These are phyloP conservation scores for Entomortierella parvispora DNA, from an alignment of 192 early-diverging fungal genomes.

Conservation along the genomic window DNA sequence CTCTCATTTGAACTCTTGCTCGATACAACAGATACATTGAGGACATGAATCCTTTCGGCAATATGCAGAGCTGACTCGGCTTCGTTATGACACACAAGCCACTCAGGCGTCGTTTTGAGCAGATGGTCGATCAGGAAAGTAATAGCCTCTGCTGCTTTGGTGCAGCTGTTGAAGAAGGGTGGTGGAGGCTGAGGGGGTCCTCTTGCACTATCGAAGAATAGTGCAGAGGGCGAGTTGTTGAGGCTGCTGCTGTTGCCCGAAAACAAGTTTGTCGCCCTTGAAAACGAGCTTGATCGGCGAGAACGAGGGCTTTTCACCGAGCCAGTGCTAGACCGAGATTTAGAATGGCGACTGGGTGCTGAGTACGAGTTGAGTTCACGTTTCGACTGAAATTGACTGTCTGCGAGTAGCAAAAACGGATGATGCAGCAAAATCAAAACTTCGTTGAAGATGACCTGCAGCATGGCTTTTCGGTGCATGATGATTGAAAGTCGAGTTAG, in stretches of 20 bases:
- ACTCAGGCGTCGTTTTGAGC: conserved; percentile 37
- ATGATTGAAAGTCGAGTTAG: not conserved
- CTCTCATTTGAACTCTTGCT: not conserved
- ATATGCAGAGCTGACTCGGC: conserved; percentile 41
- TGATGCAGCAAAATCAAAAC: conserved; percentile 47
- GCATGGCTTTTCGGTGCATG: conserved; percentile 23
- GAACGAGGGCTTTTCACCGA: conserved; percentile 24
- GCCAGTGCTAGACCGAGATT: conserved; percentile 19
- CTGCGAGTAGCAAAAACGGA: conserved; percentile 37
- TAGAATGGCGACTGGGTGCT: not conserved
- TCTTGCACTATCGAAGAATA: not conserved
- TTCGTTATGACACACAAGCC: conserved; percentile 45
- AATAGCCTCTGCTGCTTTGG: conserved; percentile 47
- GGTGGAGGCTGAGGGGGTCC: conserved; percentile 2
- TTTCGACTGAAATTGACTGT: conserved; percentile 18
- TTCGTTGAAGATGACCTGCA: conserved; percentile 49
- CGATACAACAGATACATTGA: conserved; percentile 20
- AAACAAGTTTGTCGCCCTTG: not conserved
- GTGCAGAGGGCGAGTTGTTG: too few species aligned
- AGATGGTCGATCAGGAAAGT: conserved; percentile 45
- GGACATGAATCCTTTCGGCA: conserved; percentile 35
- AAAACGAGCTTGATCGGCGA: conserved; percentile 23
- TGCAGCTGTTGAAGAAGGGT: conserved; percentile 47
- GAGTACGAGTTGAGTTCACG: not conserved
- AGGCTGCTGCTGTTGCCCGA: not conserved